Evolutionary conservation across 495 filamentous ascomycete genomes (phyloP).

Genomic region (Halenospora varia): DNA sequence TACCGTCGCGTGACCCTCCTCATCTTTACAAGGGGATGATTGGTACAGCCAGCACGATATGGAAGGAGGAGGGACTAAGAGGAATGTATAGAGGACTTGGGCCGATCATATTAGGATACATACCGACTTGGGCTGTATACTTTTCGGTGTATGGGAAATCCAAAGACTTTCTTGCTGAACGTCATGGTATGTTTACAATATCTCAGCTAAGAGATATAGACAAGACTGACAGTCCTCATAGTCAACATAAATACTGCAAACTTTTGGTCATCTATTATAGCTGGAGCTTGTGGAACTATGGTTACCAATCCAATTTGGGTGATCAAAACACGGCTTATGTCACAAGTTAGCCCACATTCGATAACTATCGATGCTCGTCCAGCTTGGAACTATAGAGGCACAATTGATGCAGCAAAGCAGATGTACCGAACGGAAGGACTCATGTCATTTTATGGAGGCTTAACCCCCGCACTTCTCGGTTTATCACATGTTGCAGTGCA

Average conservation of each 20-base stretch:
- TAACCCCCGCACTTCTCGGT: slow-evolving; percentile 87
- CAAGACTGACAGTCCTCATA: slow-evolving; percentile 7
- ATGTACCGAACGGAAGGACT: slow-evolving; percentile 92
- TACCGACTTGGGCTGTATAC: slow-evolving; percentile 98
- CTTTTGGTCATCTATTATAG: slow-evolving; percentile 77
- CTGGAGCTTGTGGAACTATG: slow-evolving; percentile 87
- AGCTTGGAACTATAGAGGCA: slow-evolving; percentile 87
- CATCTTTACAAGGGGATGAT: slow-evolving; percentile 77
- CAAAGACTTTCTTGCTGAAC: slow-evolving; percentile 65
- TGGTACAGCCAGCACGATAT: slow-evolving; percentile 81
- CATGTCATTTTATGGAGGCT: slow-evolving; percentile 89
- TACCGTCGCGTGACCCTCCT: slow-evolving; percentile 26
- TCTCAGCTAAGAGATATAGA: not conserved
- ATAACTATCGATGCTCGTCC: slow-evolving; percentile 51
- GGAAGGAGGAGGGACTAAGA: slow-evolving; percentile 78
- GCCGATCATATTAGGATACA: slow-evolving; percentile 89
- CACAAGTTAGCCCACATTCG: slow-evolving; percentile 55
- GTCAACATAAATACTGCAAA: slow-evolving; percentile 44
- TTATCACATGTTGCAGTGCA: slow-evolving; percentile 96
- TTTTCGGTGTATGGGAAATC: slow-evolving; percentile 90
- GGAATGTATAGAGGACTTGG: slow-evolving; percentile 93
- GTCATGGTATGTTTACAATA: slow-evolving; percentile 57
- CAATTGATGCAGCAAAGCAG: slow-evolving; percentile 84
- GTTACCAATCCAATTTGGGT: slow-evolving; percentile 99
- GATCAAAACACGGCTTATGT: slow-evolving; percentile 97